Percentiles rank a stretch among this genome's conserved stretches.
Evolutionary conservation across 2,329 filamentous ascomycete species (phyloP).

Genomic region (Parascedosporium putredinis): DNA sequence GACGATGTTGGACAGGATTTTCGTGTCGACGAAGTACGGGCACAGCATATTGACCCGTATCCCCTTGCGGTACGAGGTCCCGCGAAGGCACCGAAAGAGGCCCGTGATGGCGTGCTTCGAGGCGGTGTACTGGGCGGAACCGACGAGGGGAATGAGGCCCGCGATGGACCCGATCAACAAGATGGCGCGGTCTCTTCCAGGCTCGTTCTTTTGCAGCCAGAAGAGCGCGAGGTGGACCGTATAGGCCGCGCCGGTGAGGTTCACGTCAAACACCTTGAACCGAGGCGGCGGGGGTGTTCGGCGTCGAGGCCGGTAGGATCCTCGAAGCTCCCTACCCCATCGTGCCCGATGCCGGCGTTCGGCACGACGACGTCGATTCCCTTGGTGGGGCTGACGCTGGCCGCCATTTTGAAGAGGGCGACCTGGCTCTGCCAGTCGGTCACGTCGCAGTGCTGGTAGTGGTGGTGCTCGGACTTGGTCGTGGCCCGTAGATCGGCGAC

Average conservation of each 20-base stretch:
- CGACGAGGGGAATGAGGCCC: slow-evolving; percentile 34
- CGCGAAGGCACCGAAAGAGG: slow-evolving; percentile 45
- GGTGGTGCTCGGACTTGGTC: neutral
- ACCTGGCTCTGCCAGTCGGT: slow-evolving; percentile 55
- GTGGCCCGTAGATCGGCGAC: slow-evolving; percentile 38
- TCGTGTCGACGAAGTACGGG: slow-evolving; percentile 51
- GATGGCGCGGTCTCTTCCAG: slow-evolving; percentile 24
- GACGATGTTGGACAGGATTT: slow-evolving; percentile 28
- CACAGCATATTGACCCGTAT: slow-evolving; percentile 56
- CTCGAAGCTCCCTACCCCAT: slow-evolving; percentile 30
- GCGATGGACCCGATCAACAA: slow-evolving; percentile 55
- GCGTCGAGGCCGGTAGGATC: slow-evolving; percentile 31
- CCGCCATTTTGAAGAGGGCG: slow-evolving; percentile 49
- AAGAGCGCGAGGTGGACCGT: slow-evolving; percentile 54
- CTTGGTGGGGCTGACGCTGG: slow-evolving; percentile 39
- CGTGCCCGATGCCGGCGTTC: slow-evolving; percentile 49
- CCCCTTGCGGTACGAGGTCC: slow-evolving; percentile 23
- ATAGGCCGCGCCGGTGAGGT: slow-evolving; percentile 54
- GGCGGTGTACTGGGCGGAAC: slow-evolving; percentile 39
- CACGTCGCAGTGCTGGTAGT: slow-evolving; percentile 53
- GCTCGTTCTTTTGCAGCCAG: slow-evolving; percentile 28
- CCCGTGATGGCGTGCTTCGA: slow-evolving; percentile 59
- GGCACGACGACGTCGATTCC: slow-evolving; percentile 55
- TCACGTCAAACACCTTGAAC: slow-evolving; percentile 48
- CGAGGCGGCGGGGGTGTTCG: slow-evolving; percentile 31